A percentile compares a stretch with the other conserved stretches of the same genome.
phyloP scores from a whole-genome alignment of 2,329 filamentous ascomycete species.

The Hymenoscyphus albidus region DNA sequence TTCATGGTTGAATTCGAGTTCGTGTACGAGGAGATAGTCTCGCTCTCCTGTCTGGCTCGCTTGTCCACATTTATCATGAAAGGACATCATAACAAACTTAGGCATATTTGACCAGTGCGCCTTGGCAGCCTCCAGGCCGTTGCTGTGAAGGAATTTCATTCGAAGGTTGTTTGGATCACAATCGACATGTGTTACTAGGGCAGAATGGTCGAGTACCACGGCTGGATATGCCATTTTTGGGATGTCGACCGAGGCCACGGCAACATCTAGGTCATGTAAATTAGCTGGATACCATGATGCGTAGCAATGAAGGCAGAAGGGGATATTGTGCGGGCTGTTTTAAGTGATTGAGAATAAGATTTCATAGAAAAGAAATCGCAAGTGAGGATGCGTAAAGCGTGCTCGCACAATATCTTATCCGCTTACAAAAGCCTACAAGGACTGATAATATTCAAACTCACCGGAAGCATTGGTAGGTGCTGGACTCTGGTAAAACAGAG shows the following conservation, averaged over 20 bases:
- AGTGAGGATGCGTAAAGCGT: background rate
- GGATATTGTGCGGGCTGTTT: background rate
- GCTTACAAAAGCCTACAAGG: background rate
- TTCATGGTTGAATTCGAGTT: conserved; percentile 8
- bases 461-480: conserved; percentile 9
- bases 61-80: conserved; percentile 10
- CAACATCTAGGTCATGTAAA: conserved; percentile 3
- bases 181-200: conserved; percentile 5
- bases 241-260: conserved; percentile 10
- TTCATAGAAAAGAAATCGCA: no score
- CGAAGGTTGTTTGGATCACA: conserved; percentile 9
- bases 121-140: conserved; percentile 5
- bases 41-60: conserved; percentile 8
- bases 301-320: background rate
- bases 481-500: conserved; percentile 8
- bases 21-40: conserved; percentile 10
- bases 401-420: background rate
- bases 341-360: background rate
- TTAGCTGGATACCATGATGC: background rate
- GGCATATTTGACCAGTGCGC: conserved; percentile 6
- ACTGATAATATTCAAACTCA: conserved; percentile 2
- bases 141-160: conserved; percentile 10
- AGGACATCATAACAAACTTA: conserved; percentile 11
- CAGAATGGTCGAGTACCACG: conserved; percentile 14
- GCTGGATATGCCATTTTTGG: conserved; percentile 14